phyloP scores from a whole-genome alignment of 2,329 filamentous ascomycete species.

The Monosporascus sp. region DNA sequence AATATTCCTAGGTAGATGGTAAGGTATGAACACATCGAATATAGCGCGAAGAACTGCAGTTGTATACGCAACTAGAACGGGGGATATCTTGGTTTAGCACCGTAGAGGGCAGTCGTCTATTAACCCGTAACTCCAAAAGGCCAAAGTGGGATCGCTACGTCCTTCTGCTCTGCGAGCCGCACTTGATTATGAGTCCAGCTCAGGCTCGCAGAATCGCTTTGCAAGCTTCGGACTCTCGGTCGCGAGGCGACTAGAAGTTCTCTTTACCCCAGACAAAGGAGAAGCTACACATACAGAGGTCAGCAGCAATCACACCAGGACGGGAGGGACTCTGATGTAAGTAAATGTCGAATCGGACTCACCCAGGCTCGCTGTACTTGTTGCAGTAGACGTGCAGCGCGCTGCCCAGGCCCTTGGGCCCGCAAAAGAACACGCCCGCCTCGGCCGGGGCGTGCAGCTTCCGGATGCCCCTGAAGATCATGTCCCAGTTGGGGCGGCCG shows the following conservation, averaged over 20 bases:
- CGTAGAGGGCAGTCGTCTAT: not conserved
- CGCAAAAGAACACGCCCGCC: conserved; percentile 80
- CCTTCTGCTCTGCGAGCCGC: not conserved
- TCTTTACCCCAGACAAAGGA: conserved; percentile 66
- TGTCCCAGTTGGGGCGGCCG: conserved; percentile 83
- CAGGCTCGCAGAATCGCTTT: not conserved
- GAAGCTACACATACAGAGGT: conserved; percentile 39
- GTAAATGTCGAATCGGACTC: conserved; percentile 34
- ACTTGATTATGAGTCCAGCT: not conserved
- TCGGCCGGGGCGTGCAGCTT: conserved; percentile 72
- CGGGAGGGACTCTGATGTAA: not conserved
- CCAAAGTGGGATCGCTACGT: no score
- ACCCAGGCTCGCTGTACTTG: conserved; percentile 79
- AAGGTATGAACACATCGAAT: no score
- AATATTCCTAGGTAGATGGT: no score
- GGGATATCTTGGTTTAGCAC: no score
- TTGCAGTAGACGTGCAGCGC: conserved; percentile 79
- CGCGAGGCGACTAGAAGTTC: conserved; percentile 51
- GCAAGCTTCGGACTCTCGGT: conserved; percentile 27
- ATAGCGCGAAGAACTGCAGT: no score
- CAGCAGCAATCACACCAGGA: not conserved
- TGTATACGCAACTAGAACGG: no score
- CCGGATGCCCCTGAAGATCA: conserved; percentile 79
- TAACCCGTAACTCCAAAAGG: not conserved
- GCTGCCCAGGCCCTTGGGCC: conserved; percentile 74